Base-by-base conservation (phyloP, 2,329 filamentous ascomycete species). In the Pseudogymnoascus sp. region DNA sequence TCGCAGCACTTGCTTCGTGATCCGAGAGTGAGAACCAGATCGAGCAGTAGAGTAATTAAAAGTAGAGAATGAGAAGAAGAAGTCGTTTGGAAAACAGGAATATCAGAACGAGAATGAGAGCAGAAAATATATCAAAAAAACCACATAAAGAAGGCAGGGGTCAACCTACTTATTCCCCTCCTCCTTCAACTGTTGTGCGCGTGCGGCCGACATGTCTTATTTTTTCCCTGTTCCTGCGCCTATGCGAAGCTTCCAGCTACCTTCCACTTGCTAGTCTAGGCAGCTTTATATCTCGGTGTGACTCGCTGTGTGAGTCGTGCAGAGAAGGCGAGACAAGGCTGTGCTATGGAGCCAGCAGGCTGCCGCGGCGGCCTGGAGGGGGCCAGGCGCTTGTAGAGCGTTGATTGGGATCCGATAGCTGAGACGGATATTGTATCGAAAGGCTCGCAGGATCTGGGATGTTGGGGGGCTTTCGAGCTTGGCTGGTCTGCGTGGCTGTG, bases 111-210 rank as follows among this genome's bases (percentile, higher is more conserved):
- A 12, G n/a, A 58, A 36, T 35, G 15, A 18, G 6, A 5, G 25
- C n/a, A 37, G 29, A 18, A 27, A 58, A 36, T 36, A 58, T n/a
- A 58, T 36, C 29, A 37, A 21, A 36, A 58, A 12, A 48, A 29
- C 13, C 4, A 48, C 25, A n/a, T 2, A 58, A 58, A 12, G 52
- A 35, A 35, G 35, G n/a, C 31, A 35, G n/a, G 15, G 12, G 35
- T 10, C n/a, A 58, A 58, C 55, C 15, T 58, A 58, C 55, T 58
- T 58, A 58, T 58, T 58, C 29, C 55, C 55, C 55, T 58, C 55
- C 35, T 58, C 55, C 55, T 58, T 58, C 55, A 58, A 13, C 55
- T 58, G 55, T n/a, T 35, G 55, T n/a, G 55, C 55, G 7, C 35
- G 29, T 21, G 55, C 55, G 25, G 15, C 31, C 31, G 55, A 58